Base-by-base conservation (phyloP, 768 basidiomycete species). In the Boletus coccyginus region DNA sequence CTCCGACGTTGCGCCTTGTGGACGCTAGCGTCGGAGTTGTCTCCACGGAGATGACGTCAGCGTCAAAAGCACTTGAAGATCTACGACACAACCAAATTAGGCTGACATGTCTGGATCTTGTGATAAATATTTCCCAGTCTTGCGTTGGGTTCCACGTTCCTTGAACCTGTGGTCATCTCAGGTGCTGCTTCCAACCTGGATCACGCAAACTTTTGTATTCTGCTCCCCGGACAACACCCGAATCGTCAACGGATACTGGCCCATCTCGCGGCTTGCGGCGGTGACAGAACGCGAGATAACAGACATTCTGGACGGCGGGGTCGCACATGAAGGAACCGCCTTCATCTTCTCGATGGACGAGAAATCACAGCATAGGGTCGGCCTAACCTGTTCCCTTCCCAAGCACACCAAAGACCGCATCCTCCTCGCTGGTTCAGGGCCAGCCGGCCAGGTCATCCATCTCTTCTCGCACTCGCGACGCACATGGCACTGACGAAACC, bases 381-480 rank as follows among this genome's bases (percentile, higher is more conserved):
- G 64, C 12, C 60, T 72, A 4, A 29, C 50, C 21, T 35, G 54
- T 46, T 47, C 62, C 5, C 39, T 59, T 21, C 53, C 61, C 14
- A 73, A 65, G 14, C 47, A 16, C 32, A 57, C 50, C 17, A 61
- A 53, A 49, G 96, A 95, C 2, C 78, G 81, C n/a, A 97, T 98
- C 52, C 75, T 92, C 43, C 86, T 99, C 16, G 87, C 94, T 29
- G 95, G 97, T 5, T 96, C 94, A 13, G 97, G 97, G 2, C 94
- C 97, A 2, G 97, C n/a, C n/a, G n/a, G n/a, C n/a, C n/a, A n/a
- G n/a, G 97, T 5, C 94, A 96, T 60, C 94, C 96, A 0, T 88
- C 90, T 3, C 81, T 99, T 17, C 84, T 99, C 50, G 98, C 97
- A 2, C 73, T 91, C 9, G 92, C 94, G 1, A 91, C 94, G 0